A percentile compares a stretch with the other conserved stretches of the same genome.
phyloP scores from a whole-genome alignment of 768 basidiomycete genomes.

The Podaxis pistillaris region DNA sequence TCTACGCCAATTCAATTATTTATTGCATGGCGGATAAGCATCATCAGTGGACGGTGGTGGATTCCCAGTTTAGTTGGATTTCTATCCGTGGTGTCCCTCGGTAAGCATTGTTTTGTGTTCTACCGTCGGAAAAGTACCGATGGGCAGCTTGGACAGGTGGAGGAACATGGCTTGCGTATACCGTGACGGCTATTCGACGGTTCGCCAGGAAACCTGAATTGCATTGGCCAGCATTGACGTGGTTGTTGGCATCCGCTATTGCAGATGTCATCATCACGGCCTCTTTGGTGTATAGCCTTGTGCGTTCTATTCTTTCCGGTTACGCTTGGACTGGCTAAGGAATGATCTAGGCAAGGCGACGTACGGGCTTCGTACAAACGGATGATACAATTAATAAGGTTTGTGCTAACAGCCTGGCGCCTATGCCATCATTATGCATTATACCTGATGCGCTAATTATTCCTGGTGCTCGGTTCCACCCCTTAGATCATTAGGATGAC shows the following conservation, averaged over 20 bases:
- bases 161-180: constrained; percentile 30
- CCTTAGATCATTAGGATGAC: constrained; percentile 21
- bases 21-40: constrained; percentile 38
- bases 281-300: constrained; percentile 40
- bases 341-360: constrained; percentile 30
- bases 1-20: constrained; percentile 41
- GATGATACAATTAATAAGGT: constrained; percentile 33
- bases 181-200: constrained; percentile 22
- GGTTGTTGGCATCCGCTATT: constrained; percentile 44
- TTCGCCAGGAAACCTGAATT: constrained; percentile 30
- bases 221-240: constrained; percentile 33
- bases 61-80: constrained; percentile 26
- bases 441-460: constrained; percentile 25
- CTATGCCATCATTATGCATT: not conserved
- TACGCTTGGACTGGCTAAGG: not conserved
- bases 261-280: constrained; percentile 48
- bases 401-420: constrained; percentile 1
- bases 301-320: constrained; percentile 21
- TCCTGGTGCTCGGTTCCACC: not conserved
- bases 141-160: constrained; percentile 25
- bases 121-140: not conserved
- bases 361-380: constrained; percentile 33
- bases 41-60: constrained; percentile 28
- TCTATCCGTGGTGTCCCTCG: constrained; percentile 28
- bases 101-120: constrained; percentile 20